Evolutionary conservation across 73 alveolate genomes (phyloP).

Genomic region (Urostyla sp.): DNA sequence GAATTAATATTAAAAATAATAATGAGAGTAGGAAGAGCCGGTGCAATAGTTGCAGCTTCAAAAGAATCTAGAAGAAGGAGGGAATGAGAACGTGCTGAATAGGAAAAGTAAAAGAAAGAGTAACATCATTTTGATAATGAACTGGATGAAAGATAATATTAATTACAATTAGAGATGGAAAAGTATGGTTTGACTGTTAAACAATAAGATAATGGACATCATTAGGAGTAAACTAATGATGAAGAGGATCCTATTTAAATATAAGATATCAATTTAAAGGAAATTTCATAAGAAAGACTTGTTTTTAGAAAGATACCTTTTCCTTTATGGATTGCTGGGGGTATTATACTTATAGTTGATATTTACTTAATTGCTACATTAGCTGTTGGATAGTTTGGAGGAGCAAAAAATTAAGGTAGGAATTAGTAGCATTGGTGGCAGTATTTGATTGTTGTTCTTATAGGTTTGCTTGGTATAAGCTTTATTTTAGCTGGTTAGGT

Average conservation of each 20-base stretch:
- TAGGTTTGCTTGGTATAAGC: constrained; percentile 20
- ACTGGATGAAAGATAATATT: not conserved
- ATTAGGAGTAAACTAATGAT: constrained; percentile 8
- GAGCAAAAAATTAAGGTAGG: not conserved
- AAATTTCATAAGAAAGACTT: constrained; percentile 35
- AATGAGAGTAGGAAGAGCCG: constrained; percentile 50
- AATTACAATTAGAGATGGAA: constrained; percentile 4
- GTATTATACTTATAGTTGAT: constrained; percentile 16
- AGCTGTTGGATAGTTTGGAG: constrained; percentile 53
- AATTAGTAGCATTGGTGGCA: constrained; percentile 66
- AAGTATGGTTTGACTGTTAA: not conserved
- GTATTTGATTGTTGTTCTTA: constrained; percentile 30
- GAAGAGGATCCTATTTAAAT: too few relatives aligned
- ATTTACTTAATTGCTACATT: constrained; percentile 49
- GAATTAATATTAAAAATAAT: not conserved
- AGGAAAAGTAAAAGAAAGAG: not conserved
- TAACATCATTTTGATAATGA: not conserved
- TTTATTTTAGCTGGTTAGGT: constrained; percentile 66
- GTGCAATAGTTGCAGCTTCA: constrained; percentile 7
- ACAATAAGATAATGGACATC: not conserved
- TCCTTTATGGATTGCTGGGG: constrained; percentile 65
- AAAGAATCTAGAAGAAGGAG: not conserved
- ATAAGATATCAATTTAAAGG: constrained; percentile 56
- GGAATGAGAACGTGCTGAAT: not conserved
- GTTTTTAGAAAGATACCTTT: constrained; percentile 65